Evolutionary conservation across 75 land plant genomes (phyloP), one percentile per base, ranked within the genome.

Genomic region (Azolla pinnata): DNA sequence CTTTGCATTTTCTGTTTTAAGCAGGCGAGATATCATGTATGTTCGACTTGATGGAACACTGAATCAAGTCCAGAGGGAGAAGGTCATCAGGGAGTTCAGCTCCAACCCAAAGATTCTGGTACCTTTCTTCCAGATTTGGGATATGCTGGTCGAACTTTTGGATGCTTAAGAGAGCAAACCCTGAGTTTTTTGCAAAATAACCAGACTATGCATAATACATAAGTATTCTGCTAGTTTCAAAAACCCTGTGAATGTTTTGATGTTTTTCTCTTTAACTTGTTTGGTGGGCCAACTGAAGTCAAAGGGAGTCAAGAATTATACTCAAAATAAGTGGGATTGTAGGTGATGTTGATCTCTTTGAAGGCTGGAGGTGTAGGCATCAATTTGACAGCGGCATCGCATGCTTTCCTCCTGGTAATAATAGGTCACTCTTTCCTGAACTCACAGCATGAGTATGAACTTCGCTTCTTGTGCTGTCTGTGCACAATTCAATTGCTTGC

Each of bases 331-430:
- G n/a, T n/a, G n/a, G n/a, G 16, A 19, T 44, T 33, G 32, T 65
- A 91, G 97, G 81, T 92, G 7, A 69, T 92, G 74, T 71, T 92
- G 20, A 87, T 88, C 73, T 92, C 97, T 32, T 62, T 92, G 49
- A 92, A 92, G 73, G 97, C 97, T 33, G 97, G 97, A 59, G 97
- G 97, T 34, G 97, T 92, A 25, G 97, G 97, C 34, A 76, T 92
- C 52, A 92, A 92, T 64, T 75, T 92, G 26, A 92, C 95, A 1
- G 89, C 97, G 28, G 97, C 97, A 58, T 84, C 82, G 24, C 82
- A 79, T 82, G 97, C 84, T 45, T 92, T 88, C 74, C 82, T 92
- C 40, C 54, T 92, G 97, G 97, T 92, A 67, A 49, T 75, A 31
- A n/a, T n/a, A n/a, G n/a, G n/a, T n/a, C n/a, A n/a, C n/a, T n/a